Base-by-base conservation (phyloP, 2,329 filamentous ascomycete species). In the Cercospora janseana region DNA sequence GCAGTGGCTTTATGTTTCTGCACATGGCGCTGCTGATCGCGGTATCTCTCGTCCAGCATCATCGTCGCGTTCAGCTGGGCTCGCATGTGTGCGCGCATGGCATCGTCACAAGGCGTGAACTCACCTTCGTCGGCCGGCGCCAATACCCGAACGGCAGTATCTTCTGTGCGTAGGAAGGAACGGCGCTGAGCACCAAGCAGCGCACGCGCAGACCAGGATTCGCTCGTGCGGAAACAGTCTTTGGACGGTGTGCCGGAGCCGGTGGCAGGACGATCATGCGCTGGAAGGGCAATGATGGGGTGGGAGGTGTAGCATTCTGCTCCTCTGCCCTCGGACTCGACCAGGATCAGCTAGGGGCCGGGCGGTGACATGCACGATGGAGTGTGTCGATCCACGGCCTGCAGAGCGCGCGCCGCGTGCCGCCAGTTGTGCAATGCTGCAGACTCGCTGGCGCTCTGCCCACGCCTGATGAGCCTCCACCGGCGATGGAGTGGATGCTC, bases 91-190 rank as follows among this genome's bases (percentile, higher is more conserved):
- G 21, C 12, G 52, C 50, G 48, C 55, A 54, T 55, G 55, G 47
- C 50, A 31, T 57, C 57, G 57, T 59, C 57, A 59, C 57, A 52
- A 55, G 57, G 55, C 52, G 45, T 44, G 46, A 37, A 55, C 41
- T 29, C 35, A 40, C 42, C 27, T 44, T 49, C 48, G 40, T 48
- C 46, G 43, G 43, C 45, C 48, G 45, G 54, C 51, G 49, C 54
- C 54, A 52, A 56, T 51, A 50, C 47, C 44, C 50, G 41, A 51
- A 41, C 38, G 52, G 50, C 46, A 49, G 26, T 24, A 34, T 26
- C 37, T 35, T 20, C 16, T 20, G 24, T 32, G 15, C 6, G 52
- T 40, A n/a, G n/a, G 42, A 35, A 51, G 50, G 52, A 55, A 15
- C 38, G 52, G 23, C 37, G 28, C 31, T 41, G 49, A 41, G 37